Evolutionary conservation across 352 stramenopile species (phyloP), one percentile per base, ranked within the genome.

Genomic region (Pythium biforme): DNA sequence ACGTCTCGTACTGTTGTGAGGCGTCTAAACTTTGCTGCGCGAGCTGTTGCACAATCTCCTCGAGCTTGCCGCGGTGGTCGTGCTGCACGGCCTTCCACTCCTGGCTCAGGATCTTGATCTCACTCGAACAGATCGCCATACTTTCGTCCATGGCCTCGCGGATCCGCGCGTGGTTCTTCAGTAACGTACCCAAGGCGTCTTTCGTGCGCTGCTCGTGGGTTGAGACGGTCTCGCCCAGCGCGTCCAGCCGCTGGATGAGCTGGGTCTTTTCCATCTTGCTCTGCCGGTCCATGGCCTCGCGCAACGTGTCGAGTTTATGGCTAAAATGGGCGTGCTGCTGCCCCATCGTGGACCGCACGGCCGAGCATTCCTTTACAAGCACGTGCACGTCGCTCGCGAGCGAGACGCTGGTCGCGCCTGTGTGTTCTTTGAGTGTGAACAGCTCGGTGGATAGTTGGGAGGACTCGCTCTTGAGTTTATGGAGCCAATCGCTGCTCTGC

Each of bases 101-200:
- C 56, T 79, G 76, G n/a, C 68, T 70, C 15, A 85, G 50, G 4
- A 61, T 63, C 39, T 71, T 72, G 52, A 87, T 77, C 51, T 87
- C 78, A 39, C 70, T 74, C n/a, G 72, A 81, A 33, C 69, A 86
- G 23, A 89, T 84, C 10, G 49, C 59, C 75, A 89, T 83, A 19
- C 77, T 67, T 54, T 89, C 74, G 25, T 87, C 72, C 17, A 89
- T 59, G n/a, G 75, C 77, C 14, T 68, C 68, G 3, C 75, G 74
- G 40, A 87, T 84, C 10, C 69, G 61, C 26, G 69, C 57, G 51
- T 87, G 72, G 39, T 81, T 83, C 64, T 89, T 87, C 23, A 87
- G 53, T 26, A 87, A 43, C 10, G 69, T 75, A 10, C 72, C 68
- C 23, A 87, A 52, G 1, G 74, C 66, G 5, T 82, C 72, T 34